Conservation (phyloP, 805 yeast genomes). For the Lipomyces japonicus region DNA sequence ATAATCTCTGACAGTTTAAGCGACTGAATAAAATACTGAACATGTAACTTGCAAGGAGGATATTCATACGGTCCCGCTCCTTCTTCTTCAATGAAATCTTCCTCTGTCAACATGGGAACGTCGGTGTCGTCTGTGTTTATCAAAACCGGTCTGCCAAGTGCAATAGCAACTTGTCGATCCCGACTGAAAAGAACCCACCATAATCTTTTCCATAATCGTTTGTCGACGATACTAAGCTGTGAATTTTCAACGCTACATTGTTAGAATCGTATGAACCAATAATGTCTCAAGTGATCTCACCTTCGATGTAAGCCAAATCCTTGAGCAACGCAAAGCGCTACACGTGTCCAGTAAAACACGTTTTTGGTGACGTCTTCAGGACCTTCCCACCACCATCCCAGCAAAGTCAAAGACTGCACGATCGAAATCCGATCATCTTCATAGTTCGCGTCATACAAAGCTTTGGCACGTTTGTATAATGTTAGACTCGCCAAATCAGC, state of each 20-base stretch:
- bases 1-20: constrained; percentile 67
- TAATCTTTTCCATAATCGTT: constrained; percentile 56
- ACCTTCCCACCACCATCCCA: constrained; percentile 71
- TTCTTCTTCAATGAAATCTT: constrained; percentile 58
- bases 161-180: constrained; percentile 65
- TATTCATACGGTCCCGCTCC: constrained; percentile 44
- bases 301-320: constrained; percentile 72
- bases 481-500: constrained; percentile 54
- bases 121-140: constrained; percentile 72
- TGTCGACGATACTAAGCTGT: constrained; percentile 42
- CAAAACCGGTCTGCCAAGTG: constrained; percentile 68
- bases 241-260: constrained; percentile 37
- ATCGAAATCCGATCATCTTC: constrained; percentile 62
- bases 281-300: constrained; percentile 1
- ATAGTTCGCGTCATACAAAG: constrained; percentile 63
- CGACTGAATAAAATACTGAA: constrained; percentile 56
- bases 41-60: constrained; percentile 48
- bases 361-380: constrained; percentile 66
- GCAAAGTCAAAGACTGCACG: constrained; percentile 57
- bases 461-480: constrained; percentile 68
- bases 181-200: constrained; percentile 74
- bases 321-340: constrained; percentile 67
- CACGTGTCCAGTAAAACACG: constrained; percentile 65
- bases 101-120: constrained; percentile 64
- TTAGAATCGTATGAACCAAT: not conserved